Evolutionary conservation across 768 basidiomycete species (phyloP), one percentile per base, ranked within the genome.

Genomic region (Boletus fagicola): DNA sequence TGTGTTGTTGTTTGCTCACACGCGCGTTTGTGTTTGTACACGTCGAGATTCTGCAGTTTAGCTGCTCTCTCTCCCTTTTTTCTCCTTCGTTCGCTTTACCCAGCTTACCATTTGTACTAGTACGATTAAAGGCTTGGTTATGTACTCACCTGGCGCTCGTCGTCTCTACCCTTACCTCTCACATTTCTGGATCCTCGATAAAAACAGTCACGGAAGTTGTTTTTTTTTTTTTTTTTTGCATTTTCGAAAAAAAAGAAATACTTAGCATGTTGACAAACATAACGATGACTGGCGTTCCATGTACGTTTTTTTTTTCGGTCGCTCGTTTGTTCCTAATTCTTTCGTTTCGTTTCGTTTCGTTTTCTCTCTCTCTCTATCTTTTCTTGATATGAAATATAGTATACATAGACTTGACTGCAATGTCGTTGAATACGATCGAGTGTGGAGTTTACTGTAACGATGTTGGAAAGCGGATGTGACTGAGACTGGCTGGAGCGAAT

Each of bases 41-140:
- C 31, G 22, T 20, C 44, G 48, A 50, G 51, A 6, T 12, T 47
- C 4, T 50, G 54, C 49, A 35, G 22, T 39, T 46, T n/a, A 24
- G 20, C 51, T 53, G 39, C 43, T 49, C 48, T 44, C 48, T 52
- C 48, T 51, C 33, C 2, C 24, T 9, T 16, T 8, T 10, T 9
- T 13, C 13, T 39, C 36, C n/a, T 43, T 20, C 33, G 7, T 44
- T 36, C 35, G n/a, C 2, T 33, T 51, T 49, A 44, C 61, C 62
- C 58, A 28, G 42, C 53, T 31, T 63, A 62, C 48, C 62, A 64
- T 45, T 5, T 64, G 62, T 64, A 64, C 58, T 31, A 57, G 42
- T 64, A 60, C n/a, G 20, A 22, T 46, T 28, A 53, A 42, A 8
- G 35, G 61, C 53, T 63, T 63, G 62, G 62, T 63, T 63, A 59